Evolutionary conservation across 2,329 filamentous ascomycete species (phyloP), one percentile per base, ranked within the genome.

Genomic region (Plenodomus biglobosus): DNA sequence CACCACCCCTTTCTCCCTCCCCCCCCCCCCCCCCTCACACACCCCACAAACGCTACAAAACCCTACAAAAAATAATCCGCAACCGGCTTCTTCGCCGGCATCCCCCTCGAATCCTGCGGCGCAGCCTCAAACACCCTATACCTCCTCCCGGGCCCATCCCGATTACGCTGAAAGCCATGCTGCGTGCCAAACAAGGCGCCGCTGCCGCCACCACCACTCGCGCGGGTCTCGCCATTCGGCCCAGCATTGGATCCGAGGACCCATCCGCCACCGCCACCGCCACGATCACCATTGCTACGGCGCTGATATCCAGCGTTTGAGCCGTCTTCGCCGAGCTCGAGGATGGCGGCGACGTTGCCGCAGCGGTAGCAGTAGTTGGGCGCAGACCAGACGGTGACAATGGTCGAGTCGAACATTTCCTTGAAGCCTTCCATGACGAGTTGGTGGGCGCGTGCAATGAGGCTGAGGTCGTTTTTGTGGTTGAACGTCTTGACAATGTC

Each of bases 341-440:
- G 77, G 49, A 99, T 92, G 0, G 94, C 92, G 1, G 94, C 94
- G 11, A 99, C 77, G 45, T 79, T 79, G 18, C 77, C 77, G 54
- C 77, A 79, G 27, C 77, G 69, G 60, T 80, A 80, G 64, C 80
- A 83, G 66, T 83, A 83, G 51, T 83, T 99, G 1, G 94, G 94
- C 3, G 94, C 94, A 15, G 71, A 74, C 77, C 94, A 99, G n/a
- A 99, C 94, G 0, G 94, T 99, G 36, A 97, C 94, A 56, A 99
- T 96, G 40, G 86, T 90, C 13, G 85, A 87, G 68, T 68, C 65
- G 66, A 97, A 99, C 92, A 97, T 97, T 17, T 97, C 94, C 75
- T 97, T 97, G 74, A 96, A 99, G 0, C 94, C 94, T 71, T 99
- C 94, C 94, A 97, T 99, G 56, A 99, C 94, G 18, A 99, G 84